phyloP scores from a whole-genome alignment of 495 filamentous ascomycete species.

The Letharia lupina region DNA sequence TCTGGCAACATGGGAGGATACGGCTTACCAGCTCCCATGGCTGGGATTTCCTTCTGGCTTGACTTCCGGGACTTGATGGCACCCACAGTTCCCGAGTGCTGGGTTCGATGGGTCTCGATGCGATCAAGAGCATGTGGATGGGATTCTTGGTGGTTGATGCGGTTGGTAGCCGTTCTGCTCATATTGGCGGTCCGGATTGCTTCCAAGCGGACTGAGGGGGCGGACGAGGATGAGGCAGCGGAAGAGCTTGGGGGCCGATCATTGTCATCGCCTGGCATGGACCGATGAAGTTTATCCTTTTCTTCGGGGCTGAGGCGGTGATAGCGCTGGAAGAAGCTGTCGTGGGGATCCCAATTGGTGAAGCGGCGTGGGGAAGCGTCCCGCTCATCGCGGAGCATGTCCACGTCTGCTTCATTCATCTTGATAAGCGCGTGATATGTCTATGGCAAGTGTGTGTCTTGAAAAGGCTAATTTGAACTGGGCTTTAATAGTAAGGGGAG shows the following conservation, averaged over 20 bases:
- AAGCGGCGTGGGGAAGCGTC: neutral
- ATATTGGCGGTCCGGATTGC: neutral
- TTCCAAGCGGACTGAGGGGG: neutral
- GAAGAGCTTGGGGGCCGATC: neutral
- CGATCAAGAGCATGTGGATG: conserved; percentile 64
- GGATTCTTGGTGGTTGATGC: conserved; percentile 6
- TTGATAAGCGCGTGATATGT: neutral
- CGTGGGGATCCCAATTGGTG: neutral
- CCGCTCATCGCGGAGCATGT: neutral
- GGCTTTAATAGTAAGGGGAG: neutral
- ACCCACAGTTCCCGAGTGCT: conserved; percentile 71
- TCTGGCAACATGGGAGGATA: conserved; percentile 69
- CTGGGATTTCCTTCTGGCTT: conserved; percentile 45
- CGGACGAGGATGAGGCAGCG: neutral
- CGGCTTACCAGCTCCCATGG: conserved; percentile 65
- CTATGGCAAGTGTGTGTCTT: neutral
- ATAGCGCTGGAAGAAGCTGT: neutral
- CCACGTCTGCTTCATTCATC: neutral
- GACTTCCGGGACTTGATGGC: conserved; percentile 42
- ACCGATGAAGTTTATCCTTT: neutral
- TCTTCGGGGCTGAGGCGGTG: conserved; percentile 5
- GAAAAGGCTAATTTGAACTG: neutral
- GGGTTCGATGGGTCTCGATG: conserved; percentile 64
- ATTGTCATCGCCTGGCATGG: neutral
- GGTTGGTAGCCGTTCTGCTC: neutral